A percentile compares a stretch with the other conserved stretches of the same genome.
Evolutionary conservation across 192 early-diverging fungal species (phyloP).

Genomic region (Blastocladiella britannica): DNA sequence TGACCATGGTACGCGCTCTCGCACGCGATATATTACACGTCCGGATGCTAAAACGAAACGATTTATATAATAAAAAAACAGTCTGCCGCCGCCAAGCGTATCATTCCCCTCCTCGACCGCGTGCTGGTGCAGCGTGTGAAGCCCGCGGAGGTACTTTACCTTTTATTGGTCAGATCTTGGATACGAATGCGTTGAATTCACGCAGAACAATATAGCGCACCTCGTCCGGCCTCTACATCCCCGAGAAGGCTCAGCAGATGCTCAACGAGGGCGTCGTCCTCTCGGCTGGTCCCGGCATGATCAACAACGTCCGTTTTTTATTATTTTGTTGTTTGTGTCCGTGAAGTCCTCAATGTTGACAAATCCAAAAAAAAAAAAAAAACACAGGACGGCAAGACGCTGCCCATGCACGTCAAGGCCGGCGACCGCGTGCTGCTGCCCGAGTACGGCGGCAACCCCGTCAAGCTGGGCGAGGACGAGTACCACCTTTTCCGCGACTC

Average conservation of each 20-base stretch:
- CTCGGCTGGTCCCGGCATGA: constrained; percentile 74
- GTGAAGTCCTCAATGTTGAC: constrained; percentile 3
- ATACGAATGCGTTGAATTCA: neutral
- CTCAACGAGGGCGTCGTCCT: constrained; percentile 92
- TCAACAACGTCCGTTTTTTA: constrained; percentile 35
- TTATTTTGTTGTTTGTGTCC: neutral
- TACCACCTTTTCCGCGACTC: constrained; percentile 75
- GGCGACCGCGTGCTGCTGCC: constrained; percentile 95
- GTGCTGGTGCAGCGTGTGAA: constrained; percentile 95
- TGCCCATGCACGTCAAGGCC: constrained; percentile 56
- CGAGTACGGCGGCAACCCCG: constrained; percentile 74
- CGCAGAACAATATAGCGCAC: constrained; percentile 81
- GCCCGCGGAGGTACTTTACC: constrained; percentile 45
- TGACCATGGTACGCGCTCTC: too few relatives aligned
- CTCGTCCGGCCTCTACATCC: constrained; percentile 83
- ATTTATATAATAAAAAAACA: too few relatives aligned
- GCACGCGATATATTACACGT: too few relatives aligned
- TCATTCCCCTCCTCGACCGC: constrained; percentile 94
- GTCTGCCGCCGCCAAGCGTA: constrained; percentile 41
- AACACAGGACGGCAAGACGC: constrained; percentile 52
- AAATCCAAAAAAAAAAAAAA: neutral
- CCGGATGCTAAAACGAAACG: too few relatives aligned
- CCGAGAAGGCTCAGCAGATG: constrained; percentile 95
- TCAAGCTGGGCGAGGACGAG: constrained; percentile 84
- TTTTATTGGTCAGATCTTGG: neutral